Conservation (phyloP, 345 rosid genomes). For the Pugionium dolabratum region DNA sequence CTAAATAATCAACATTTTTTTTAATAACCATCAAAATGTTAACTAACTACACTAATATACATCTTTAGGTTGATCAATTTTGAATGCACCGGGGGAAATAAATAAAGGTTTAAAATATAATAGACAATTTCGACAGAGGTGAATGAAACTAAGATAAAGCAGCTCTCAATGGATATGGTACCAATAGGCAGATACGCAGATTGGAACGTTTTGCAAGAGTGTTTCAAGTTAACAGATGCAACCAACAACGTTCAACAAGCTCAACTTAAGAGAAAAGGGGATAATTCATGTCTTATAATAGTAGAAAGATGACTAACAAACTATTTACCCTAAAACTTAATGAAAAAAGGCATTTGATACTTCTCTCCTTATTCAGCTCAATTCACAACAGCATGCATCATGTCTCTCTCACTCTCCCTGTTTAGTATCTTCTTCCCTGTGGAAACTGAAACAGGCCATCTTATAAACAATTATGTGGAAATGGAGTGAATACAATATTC, state of each 20-base stretch:
- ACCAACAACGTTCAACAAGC: constrained; percentile 22
- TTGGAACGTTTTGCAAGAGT: constrained; percentile 5
- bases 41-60: too few species aligned
- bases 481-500: constrained; percentile 4
- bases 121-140: too few species aligned
- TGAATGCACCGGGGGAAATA: too few species aligned
- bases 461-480: constrained; percentile 4
- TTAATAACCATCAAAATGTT: too few species aligned
- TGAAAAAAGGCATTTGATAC: not conserved
- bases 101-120: too few species aligned
- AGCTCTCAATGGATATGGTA: not conserved
- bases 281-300: not conserved
- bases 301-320: constrained; percentile 19
- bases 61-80: too few species aligned
- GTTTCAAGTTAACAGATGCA: constrained; percentile 1
- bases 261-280: not conserved
- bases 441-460: constrained; percentile 29
- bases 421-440: constrained; percentile 41
- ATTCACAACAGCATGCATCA: constrained; percentile 17
- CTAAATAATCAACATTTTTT: not conserved
- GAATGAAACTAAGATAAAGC: too few species aligned
- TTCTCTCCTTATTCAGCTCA: constrained; percentile 28
- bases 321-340: constrained; percentile 32
- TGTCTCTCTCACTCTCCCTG: not conserved
- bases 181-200: not conserved